These are phyloP conservation scores for Fagopyrum tataricum DNA, from an alignment of 148 eudicot genomes.

Conservation along the genomic window DNA sequence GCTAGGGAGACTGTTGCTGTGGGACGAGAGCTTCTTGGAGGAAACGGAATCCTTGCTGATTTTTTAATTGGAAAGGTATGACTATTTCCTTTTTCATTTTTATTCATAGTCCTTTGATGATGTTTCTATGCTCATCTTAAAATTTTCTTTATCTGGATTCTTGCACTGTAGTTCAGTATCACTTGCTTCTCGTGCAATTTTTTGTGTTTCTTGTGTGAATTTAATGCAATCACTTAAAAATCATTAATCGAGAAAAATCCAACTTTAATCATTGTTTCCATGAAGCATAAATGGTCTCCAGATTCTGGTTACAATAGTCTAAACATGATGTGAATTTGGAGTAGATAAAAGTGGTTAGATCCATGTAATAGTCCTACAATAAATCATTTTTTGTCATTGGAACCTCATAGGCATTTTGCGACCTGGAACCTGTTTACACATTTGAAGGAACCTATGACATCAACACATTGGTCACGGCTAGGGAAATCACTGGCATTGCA, in stretches of 20 bases:
- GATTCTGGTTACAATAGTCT: no score
- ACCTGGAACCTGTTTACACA: slow-evolving; percentile 86
- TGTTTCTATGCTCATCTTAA: background rate
- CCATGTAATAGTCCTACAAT: no score
- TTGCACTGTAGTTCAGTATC: no score
- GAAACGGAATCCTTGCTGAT: slow-evolving; percentile 83
- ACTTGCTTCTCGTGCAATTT: no score
- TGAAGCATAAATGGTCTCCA: no score
- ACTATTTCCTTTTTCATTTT: background rate
- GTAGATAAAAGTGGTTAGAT: no score
- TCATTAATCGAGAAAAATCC: no score
- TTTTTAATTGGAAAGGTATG: slow-evolving; percentile 85
- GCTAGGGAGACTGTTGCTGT: slow-evolving; percentile 84
- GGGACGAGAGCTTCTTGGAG: slow-evolving; percentile 90
- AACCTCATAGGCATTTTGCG: slow-evolving; percentile 69
- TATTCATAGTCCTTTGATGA: background rate
- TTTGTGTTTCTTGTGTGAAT: no score
- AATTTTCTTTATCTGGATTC: no score
- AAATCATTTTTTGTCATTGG: background rate
- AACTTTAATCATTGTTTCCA: no score
- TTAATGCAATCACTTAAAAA: no score
- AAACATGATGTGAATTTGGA: no score
- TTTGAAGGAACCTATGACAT: slow-evolving; percentile 95
- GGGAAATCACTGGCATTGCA: slow-evolving; percentile 82
- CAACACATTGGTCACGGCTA: slow-evolving; percentile 75